Conservation (phyloP, 352 stramenopile species). For the Phytophthora ohioensis region DNA sequence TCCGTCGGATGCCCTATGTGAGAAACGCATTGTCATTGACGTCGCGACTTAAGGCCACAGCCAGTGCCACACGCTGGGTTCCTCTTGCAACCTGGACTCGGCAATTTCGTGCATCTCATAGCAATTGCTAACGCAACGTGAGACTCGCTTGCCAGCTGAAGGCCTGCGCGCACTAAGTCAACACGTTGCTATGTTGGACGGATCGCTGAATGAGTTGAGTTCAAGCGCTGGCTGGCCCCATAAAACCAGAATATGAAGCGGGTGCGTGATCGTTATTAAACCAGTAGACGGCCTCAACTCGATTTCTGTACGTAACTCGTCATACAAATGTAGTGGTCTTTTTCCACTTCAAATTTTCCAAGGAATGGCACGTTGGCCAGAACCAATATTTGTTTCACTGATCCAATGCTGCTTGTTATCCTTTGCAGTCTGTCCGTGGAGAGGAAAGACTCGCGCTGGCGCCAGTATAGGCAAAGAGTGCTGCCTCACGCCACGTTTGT, state of each 20-base stretch:
- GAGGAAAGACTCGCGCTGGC: conserved; percentile 9
- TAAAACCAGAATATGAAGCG: too few species aligned
- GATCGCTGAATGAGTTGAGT: too few species aligned
- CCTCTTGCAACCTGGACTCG: conserved; percentile 8
- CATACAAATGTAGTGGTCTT: not conserved
- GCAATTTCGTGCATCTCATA: not conserved
- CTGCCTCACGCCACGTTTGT: not conserved
- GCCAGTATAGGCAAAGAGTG: conserved; percentile 1
- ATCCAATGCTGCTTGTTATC: not conserved
- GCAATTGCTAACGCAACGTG: too few species aligned
- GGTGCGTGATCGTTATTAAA: not conserved
- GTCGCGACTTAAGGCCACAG: not conserved
- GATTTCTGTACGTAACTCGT: not conserved
- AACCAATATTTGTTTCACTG: too few species aligned
- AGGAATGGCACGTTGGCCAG: not conserved
- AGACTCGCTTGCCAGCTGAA: too few species aligned
- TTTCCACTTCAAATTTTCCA: not conserved
- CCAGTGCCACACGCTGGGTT: conserved; percentile 4
- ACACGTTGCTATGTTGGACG: not conserved
- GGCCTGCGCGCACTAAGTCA: not conserved
- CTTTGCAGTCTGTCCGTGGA: not conserved
- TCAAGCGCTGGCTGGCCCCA: too few species aligned
- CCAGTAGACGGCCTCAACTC: not conserved
- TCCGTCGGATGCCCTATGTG: too few species aligned
- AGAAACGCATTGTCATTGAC: not conserved